Evolutionary conservation across 2,329 filamentous ascomycete genomes (phyloP).

Genomic region (Nigrospora oryzae): DNA sequence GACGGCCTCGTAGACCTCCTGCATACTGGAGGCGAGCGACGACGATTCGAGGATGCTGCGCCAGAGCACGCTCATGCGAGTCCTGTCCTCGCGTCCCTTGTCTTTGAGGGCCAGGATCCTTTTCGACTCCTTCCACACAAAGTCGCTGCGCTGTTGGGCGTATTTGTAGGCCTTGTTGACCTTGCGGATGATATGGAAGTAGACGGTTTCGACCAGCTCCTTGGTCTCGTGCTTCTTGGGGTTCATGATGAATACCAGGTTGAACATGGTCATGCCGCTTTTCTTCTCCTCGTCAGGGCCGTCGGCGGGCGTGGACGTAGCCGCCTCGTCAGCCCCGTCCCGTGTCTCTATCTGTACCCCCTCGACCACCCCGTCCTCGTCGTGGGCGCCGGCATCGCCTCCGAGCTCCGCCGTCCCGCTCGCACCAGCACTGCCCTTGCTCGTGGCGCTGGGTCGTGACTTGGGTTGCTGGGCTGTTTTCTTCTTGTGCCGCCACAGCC

Average conservation of each 20-base stretch:
- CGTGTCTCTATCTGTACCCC: constrained; percentile 14
- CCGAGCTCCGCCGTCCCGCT: constrained; percentile 4
- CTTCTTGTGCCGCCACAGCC: constrained; percentile 64
- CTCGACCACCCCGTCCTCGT: constrained; percentile 8
- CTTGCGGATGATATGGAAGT: constrained; percentile 83
- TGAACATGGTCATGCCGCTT: constrained; percentile 90
- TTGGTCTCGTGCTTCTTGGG: constrained; percentile 72
- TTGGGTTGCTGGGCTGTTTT: constrained; percentile 46
- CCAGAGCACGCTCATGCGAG: constrained; percentile 61
- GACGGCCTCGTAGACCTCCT: constrained; percentile 72
- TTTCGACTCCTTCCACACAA: constrained; percentile 87
- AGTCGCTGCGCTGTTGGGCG: constrained; percentile 81
- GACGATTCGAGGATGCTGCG: constrained; percentile 62
- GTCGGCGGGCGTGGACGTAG: constrained; percentile 26
- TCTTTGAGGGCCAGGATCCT: constrained; percentile 74
- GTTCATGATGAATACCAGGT: constrained; percentile 85
- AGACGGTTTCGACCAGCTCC: constrained; percentile 65
- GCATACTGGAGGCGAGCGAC: constrained; percentile 73
- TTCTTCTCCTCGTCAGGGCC: constrained; percentile 44
- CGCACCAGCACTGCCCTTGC: constrained; percentile 10
- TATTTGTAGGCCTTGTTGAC: constrained; percentile 89
- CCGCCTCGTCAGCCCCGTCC: constrained; percentile 21
- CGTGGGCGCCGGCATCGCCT: neutral
- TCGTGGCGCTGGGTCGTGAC: constrained; percentile 18
- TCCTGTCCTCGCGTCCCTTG: constrained; percentile 57